Evolutionary conservation across 73 alveolate genomes (phyloP).

Genomic region (Blepharisma stoltei): DNA sequence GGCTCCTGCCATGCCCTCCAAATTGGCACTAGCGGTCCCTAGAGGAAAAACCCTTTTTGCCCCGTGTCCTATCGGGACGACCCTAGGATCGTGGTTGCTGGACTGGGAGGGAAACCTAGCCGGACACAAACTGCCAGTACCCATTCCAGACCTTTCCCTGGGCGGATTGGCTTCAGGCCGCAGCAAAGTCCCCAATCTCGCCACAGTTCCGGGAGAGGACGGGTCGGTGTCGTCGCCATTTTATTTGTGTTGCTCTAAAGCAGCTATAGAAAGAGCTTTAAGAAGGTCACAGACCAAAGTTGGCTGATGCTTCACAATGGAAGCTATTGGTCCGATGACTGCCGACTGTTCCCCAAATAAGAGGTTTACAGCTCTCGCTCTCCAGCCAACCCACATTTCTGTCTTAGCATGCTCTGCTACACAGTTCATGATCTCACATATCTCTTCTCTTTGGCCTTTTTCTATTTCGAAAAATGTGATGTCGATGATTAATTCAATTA

Average conservation of each 20-base stretch:
- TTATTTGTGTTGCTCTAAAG: background rate
- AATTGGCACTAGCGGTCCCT: too few relatives aligned
- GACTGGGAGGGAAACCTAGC: too few relatives aligned
- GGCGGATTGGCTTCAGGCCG: too few relatives aligned
- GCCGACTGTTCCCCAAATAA: background rate
- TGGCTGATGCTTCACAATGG: slow-evolving; percentile 16
- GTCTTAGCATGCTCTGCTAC: slow-evolving; percentile 6
- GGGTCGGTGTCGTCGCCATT: too few relatives aligned
- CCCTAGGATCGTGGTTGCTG: too few relatives aligned
- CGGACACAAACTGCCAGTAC: too few relatives aligned
- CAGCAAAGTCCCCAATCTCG: too few relatives aligned
- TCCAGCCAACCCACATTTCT: slow-evolving; percentile 27
- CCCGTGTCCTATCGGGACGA: too few relatives aligned
- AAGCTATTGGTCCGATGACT: background rate
- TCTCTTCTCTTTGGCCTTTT: background rate
- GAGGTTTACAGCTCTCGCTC: slow-evolving; percentile 3
- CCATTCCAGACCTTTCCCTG: too few relatives aligned
- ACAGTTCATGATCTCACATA: slow-evolving; percentile 9
- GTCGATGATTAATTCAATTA: background rate
- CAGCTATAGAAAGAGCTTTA: background rate
- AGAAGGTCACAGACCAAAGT: background rate
- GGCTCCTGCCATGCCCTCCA: too few relatives aligned
- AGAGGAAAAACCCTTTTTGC: too few relatives aligned
- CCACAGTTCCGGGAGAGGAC: too few relatives aligned
- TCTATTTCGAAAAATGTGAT: background rate